Base-by-base conservation (phyloP, 768 basidiomycete species). In the Suillus hirtellus region DNA sequence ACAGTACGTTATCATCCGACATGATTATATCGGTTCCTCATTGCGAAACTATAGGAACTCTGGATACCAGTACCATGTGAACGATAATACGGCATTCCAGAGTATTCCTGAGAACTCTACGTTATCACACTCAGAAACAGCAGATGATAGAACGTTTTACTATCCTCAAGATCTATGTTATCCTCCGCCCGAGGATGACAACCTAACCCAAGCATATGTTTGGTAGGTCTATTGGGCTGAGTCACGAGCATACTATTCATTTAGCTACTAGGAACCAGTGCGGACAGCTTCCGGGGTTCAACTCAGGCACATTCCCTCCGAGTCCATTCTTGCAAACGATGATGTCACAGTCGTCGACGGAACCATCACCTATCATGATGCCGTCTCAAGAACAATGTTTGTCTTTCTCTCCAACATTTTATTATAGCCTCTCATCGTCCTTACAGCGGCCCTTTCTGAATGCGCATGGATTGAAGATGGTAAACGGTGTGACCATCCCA, bases 401-500 rank as follows among this genome's bases (percentile, higher is more conserved):
- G 56, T 58, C 40, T 24, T 54, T 50, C 17, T 2, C 58, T 38
- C 35, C 44, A 38, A 42, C 9, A 60, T 47, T n/a, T 6, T 17
- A 0, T 15, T 47, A 44, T 62, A 14, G 46, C 12, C 11, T 37
- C 34, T 4, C 27, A 43, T 2, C 4, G 21, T 34, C 64, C 38
- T 14, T 58, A 43, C 27, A 59, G 60, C 15, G 1, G 24, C 35
- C 24, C 50, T 56, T 9, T 52, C 59, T 19, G 38, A 56, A 24
- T 74, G 71, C 10, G 64, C 73, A 46, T 72, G 71, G 71, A 69
- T 61, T 9, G 67, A 71, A 49, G 53, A 69, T 43, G 55, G 43
- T 17, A 67, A 69, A 1, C 62, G 12, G 6, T 72, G 73, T 31
- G 66, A 71, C 55, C 72, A 69, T 67, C 21, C 53, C 37, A 54